Evolutionary conservation across 768 basidiomycete genomes (phyloP), one percentile per base, ranked within the genome.

Genomic region (Suillus sp.): DNA sequence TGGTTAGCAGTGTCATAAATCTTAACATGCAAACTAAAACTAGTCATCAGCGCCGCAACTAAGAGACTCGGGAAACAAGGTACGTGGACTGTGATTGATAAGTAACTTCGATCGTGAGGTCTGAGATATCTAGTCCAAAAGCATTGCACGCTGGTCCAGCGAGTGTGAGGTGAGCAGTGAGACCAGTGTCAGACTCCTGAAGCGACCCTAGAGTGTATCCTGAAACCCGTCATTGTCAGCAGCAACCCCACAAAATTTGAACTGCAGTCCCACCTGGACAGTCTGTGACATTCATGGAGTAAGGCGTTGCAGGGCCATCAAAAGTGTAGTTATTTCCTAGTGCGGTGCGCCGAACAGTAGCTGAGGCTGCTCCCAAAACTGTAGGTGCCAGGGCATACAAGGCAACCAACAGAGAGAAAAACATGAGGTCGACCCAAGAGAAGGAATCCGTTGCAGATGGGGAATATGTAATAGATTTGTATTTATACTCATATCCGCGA

Each of bases 21-120:
- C 64, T 87, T 83, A 57, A 89, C 85, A 64, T 85, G 88, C 5
- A 89, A 79, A 50, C 87, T 88, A 56, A 27, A 48, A 54, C 11
- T 14, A 30, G 58, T 14, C 14, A 25, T 55, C 25, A 55, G 14
- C 3, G 37, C 22, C 25, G 34, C 14, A 42, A 10, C 37, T 4
- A 47, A 30, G 4, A 60, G 3, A 38, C 9, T 27, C 51, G 10
- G 45, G 16, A 22, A 42, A 10, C 14, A 42, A 67, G 70, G 34
- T 65, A 83, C 81, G 80, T 75, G 62, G 80, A 77, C 48, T 68
- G 70, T 9, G 79, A 80, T 69, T 89, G 86, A 66, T 88, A 88
- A 13, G 81, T 83, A 5, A 89, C 86, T 69, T 85, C 75, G 45
- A 90, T 75, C 7, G 83, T 85, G 20, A 90, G 78, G 60, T 84